Evolutionary conservation across 2,329 filamentous ascomycete species (phyloP), one percentile per base, ranked within the genome.

Genomic region (Colletotrichum liaoningense): DNA sequence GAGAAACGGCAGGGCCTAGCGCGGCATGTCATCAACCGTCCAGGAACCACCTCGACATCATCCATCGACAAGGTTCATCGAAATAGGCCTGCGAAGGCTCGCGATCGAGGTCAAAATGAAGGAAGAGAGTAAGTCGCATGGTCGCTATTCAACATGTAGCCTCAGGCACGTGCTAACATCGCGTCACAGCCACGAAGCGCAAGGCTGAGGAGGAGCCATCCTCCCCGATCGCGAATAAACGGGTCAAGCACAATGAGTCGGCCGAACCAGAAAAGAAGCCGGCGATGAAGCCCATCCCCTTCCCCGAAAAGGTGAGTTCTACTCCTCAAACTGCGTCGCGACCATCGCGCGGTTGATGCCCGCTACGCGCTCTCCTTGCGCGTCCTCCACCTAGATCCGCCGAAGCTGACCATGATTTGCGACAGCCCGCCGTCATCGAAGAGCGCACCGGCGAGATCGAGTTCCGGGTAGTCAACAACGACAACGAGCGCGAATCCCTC

Each of bases 391-490:
- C 11, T 55, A 26, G 59, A 55, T 38, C 69, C 30, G 54, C 66
- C n/a, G 42, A 64, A 71, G 67, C 62, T 73, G 33, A 74, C 46
- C 19, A 42, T 57, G 52, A 82, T 74, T 54, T 52, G 54, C 38
- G 19, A 49, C 75, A 94, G 92, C 94, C 95, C 6, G 96, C 95
- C 9, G 96, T 98, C 5, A 89, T 97, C 76, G 97, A 99, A 85
- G 97, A 99, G 84, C 93, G 95, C 78, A 94, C 93, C 80, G 95
- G 95, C 79, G 94, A 97, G 76, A 98, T 99, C 77, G 95, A 98
- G 82, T 98, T 98, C 82, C 93, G 95, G 60, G 97, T 98, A 7
- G 97, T 99, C 79, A 98, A 98, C 87, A 99, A 99, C 80, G 97
- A 99, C 80, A 93, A 94, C 78, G 89, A 92, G 49, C 90, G 93